Evolutionary conservation across 1,284 basidiomycete species (phyloP), one percentile per base, ranked within the genome.

Genomic region (Exobasidium cylindrosporum): DNA sequence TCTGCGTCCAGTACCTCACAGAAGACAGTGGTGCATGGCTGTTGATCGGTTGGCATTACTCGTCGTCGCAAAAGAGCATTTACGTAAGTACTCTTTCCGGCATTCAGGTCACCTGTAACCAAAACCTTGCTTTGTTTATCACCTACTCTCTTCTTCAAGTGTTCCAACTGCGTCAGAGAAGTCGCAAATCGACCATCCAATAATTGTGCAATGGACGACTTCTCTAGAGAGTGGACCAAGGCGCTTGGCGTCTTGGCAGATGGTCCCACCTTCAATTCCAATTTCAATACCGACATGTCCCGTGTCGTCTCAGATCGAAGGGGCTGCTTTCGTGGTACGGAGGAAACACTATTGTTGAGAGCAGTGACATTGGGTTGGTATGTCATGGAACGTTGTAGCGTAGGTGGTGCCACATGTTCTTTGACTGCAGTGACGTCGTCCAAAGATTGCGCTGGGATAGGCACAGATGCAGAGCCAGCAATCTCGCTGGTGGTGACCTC

Each of bases 71-170:
- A 59, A 35, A 99, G 83, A 1, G 94, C 91, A 75, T 99, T 98
- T 80, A 98, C 92, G 76, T 98, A 90, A 0, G 96, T 98, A 32
- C 93, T 97, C 82, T 99, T 99, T 74, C 96, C 96, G 31, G 96
- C 91, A 79, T 99, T 99, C 63, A 98, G 85, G 81, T 99, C 96
- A 69, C 96, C 96, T n/a, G 96, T 98, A 64, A 99, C 92, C 65
- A 99, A 87, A 50, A 99, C 94, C 79, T 97, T 93, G 71, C 92
- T 95, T 13, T 92, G 91, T 1, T 88, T 92, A 81, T 97, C 95
- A 77, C 90, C 85, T 23, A 98, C 88, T 53, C 96, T 89, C 61
- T 86, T 84, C 55, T 89, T 87, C 65, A 99, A 87, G 72, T 89
- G 90, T 67, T 89, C 86, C 62, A 98, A 86, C 77, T 98, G 94